Evolutionary conservation across 495 filamentous ascomycete species (phyloP).

Genomic region (Aspergillus sparsus): DNA sequence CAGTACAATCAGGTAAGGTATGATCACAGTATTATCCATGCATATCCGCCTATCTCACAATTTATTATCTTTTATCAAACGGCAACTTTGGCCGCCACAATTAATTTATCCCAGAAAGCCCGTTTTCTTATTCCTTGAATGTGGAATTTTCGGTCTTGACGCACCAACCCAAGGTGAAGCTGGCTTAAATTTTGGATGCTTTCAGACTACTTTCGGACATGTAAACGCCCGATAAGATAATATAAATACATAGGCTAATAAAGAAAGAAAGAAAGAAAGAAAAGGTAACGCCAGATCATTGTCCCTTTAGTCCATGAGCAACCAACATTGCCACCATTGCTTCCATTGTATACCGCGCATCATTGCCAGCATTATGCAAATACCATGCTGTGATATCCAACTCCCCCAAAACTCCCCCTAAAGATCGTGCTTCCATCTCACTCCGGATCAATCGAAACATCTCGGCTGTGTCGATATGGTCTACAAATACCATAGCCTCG

Average conservation of each 20-base stretch:
- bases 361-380: conserved; percentile 94
- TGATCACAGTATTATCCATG: too few relatives aligned
- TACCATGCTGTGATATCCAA: conserved; percentile 62
- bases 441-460: conserved; percentile 62
- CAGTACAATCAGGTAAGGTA: too few relatives aligned
- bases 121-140: neutral
- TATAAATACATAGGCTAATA: neutral
- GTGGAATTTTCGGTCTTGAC: neutral
- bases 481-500: conserved; percentile 27
- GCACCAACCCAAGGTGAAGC: neutral
- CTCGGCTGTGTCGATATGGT: conserved; percentile 67
- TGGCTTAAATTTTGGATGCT: too few relatives aligned
- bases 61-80: too few relatives aligned
- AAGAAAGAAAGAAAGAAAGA: conserved; percentile 1
- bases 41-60: too few relatives aligned
- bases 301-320: neutral
- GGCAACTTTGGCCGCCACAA: too few relatives aligned
- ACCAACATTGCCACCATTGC: conserved; percentile 70
- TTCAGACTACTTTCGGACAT: too few relatives aligned
- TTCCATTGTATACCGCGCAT: conserved; percentile 81
- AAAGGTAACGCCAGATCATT: neutral
- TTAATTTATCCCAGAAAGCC: too few relatives aligned
- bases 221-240: too few relatives aligned
- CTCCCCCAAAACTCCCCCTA: conserved; percentile 62
- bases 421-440: conserved; percentile 50